Evolutionary conservation across 352 stramenopile species (phyloP).

Genomic region (Blastocystis sp.): DNA sequence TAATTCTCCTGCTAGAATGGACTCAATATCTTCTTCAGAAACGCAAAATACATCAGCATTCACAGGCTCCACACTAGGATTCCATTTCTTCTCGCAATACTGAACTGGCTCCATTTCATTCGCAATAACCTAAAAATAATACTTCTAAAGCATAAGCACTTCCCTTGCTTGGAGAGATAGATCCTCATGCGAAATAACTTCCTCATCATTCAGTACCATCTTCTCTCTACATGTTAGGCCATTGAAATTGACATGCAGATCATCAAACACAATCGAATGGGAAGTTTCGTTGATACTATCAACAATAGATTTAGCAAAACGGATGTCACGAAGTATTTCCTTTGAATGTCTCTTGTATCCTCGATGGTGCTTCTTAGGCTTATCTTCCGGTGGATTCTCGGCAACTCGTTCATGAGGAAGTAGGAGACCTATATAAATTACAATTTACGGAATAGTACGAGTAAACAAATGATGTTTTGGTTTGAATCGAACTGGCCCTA

Average conservation of each 20-base stretch:
- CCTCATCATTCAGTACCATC: not conserved
- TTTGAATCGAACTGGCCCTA: not conserved
- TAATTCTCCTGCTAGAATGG: conserved; percentile 13
- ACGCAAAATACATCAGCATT: not conserved
- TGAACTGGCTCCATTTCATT: not conserved
- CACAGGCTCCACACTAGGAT: not conserved
- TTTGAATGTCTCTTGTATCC: not conserved
- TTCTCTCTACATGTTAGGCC: not conserved
- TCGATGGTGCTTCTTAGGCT: not conserved
- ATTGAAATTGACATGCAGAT: not conserved
- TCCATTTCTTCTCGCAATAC: not conserved
- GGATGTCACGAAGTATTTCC: not conserved
- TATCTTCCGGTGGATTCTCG: not conserved
- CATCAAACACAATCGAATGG: not conserved
- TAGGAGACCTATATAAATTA: not conserved
- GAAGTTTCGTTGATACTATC: not conserved
- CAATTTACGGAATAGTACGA: not conserved
- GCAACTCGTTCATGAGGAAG: not conserved
- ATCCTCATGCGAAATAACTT: not conserved
- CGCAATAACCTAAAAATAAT: not conserved
- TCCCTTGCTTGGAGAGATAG: not conserved
- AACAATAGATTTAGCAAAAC: not conserved
- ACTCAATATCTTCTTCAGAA: not conserved
- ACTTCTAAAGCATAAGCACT: not conserved
- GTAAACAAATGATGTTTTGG: not conserved